A percentile compares a stretch with the other conserved stretches of the same genome.
Evolutionary conservation across 1,139 yeast genomes (phyloP).

Genomic region (Scheffersomyces illinoinensis): DNA sequence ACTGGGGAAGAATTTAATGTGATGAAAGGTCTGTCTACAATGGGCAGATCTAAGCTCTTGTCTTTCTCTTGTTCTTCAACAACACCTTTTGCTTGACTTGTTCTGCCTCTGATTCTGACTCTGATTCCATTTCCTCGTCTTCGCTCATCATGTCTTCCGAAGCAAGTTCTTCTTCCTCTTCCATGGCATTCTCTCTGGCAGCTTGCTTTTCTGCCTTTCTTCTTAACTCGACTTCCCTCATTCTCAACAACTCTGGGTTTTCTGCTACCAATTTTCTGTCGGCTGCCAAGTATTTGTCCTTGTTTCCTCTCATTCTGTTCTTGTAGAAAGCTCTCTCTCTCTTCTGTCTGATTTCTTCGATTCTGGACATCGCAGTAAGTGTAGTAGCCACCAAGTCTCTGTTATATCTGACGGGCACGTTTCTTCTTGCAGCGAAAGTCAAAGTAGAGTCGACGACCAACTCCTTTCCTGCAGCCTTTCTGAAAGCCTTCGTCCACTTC

Average conservation of each 20-base stretch:
- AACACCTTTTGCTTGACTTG: slow-evolving; percentile 70
- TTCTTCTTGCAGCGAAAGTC: slow-evolving; percentile 95
- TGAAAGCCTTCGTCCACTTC: slow-evolving; percentile 98
- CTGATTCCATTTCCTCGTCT: slow-evolving; percentile 38
- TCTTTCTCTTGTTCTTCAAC: slow-evolving; percentile 69
- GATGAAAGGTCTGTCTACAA: not conserved
- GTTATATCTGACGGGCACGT: slow-evolving; percentile 96
- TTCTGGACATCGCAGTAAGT: slow-evolving; percentile 90
- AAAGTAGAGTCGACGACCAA: slow-evolving; percentile 96
- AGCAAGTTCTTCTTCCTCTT: slow-evolving; percentile 36
- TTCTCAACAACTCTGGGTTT: slow-evolving; percentile 84
- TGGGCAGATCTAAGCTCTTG: slow-evolving; percentile 10
- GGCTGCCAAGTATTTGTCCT: slow-evolving; percentile 78
- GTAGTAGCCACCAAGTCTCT: slow-evolving; percentile 95
- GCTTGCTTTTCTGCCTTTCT: slow-evolving; percentile 74
- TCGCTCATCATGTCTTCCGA: slow-evolving; percentile 39
- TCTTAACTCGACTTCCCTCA: slow-evolving; percentile 91
- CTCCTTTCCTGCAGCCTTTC: slow-evolving; percentile 99
- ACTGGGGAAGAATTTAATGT: not conserved
- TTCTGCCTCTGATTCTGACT: slow-evolving; percentile 40
- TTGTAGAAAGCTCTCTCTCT: slow-evolving; percentile 98
- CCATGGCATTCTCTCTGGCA: slow-evolving; percentile 55
- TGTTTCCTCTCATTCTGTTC: slow-evolving; percentile 99
- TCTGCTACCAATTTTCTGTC: slow-evolving; percentile 87
- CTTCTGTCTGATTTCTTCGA: slow-evolving; percentile 92